Percentiles rank a stretch among this genome's conserved stretches.
phyloP scores from a whole-genome alignment of 2,329 filamentous ascomycete species.

The Alternaria burnsii region DNA sequence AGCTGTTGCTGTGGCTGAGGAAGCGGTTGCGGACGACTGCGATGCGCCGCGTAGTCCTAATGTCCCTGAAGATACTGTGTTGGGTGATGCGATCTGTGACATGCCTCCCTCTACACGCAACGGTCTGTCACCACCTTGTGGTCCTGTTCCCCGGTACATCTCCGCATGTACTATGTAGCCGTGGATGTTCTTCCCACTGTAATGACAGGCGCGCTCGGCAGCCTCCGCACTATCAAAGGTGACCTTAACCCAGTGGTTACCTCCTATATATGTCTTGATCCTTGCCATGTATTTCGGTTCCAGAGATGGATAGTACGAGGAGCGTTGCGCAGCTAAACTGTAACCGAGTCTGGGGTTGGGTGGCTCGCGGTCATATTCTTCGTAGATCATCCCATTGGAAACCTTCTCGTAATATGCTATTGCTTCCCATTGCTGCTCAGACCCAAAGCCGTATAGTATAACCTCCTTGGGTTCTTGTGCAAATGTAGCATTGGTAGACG shows the following conservation, averaged over 20 bases:
- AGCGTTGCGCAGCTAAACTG: conserved; percentile 73
- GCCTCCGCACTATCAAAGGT: conserved; percentile 61
- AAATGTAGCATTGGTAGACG: conserved; percentile 47
- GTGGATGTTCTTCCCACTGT: conserved; percentile 57
- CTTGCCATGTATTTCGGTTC: conserved; percentile 77
- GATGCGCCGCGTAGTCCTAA: conserved; percentile 32
- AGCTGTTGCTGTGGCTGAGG: conserved; percentile 53
- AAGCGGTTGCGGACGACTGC: conserved; percentile 50
- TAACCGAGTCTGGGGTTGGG: conserved; percentile 76
- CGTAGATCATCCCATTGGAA: conserved; percentile 80
- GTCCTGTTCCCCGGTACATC: conserved; percentile 56
- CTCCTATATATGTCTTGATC: conserved; percentile 82
- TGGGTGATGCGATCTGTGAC: conserved; percentile 46
- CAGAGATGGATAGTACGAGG: conserved; percentile 72
- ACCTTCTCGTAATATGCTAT: conserved; percentile 88
- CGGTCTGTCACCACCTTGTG: conserved; percentile 53
- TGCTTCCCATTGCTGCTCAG: conserved; percentile 77
- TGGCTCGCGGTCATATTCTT: conserved; percentile 91
- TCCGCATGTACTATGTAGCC: conserved; percentile 60
- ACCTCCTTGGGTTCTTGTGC: conserved; percentile 75
- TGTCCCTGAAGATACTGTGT: conserved; percentile 46
- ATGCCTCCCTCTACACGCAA: conserved; percentile 49
- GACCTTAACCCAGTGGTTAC: conserved; percentile 84
- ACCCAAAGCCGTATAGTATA: conserved; percentile 83
- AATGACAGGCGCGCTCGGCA: conserved; percentile 58